A percentile compares a stretch with the other conserved stretches of the same genome.
Evolutionary conservation across 140 eudicot species (phyloP).

Genomic region (Oenanthe javanica): DNA sequence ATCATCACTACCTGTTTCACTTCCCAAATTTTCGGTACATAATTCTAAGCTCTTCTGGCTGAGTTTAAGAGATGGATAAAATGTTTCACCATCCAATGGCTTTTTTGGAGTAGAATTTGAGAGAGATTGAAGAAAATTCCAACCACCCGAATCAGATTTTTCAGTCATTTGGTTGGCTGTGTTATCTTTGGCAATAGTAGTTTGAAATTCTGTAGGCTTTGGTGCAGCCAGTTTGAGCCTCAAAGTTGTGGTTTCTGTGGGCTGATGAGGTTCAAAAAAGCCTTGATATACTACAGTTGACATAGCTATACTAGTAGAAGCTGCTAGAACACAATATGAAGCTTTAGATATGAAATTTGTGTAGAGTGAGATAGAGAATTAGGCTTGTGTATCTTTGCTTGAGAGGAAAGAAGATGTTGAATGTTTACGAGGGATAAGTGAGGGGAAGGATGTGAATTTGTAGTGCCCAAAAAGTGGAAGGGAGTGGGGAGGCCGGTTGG

Average conservation of each 20-base stretch:
- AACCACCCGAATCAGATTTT: conserved; percentile 18
- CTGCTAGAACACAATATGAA: background rate
- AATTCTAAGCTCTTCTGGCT: conserved; percentile 67
- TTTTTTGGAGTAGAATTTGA: conserved; percentile 21
- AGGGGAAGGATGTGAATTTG: conserved; percentile 35
- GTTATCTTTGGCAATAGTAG: background rate
- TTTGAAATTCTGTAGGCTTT: conserved; percentile 12
- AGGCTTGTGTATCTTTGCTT: background rate
- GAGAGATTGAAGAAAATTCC: conserved; percentile 29
- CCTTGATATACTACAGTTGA: conserved; percentile 39
- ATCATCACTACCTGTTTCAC: conserved; percentile 63
- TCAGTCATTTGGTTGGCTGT: background rate
- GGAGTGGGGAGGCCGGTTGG: conserved; percentile 14
- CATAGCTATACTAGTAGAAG: conserved; percentile 18
- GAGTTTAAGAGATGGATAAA: conserved; percentile 25
- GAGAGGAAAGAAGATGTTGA: conserved; percentile 18
- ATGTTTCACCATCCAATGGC: conserved; percentile 10
- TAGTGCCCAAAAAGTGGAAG: conserved; percentile 41
- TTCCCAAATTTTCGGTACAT: conserved; percentile 78
- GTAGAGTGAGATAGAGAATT: too few species aligned
- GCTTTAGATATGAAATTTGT: background rate
- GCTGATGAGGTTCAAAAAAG: conserved; percentile 36
- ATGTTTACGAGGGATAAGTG: conserved; percentile 19
- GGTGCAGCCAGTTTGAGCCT: conserved; percentile 48
- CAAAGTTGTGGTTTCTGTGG: conserved; percentile 42